A percentile compares a stretch with the other conserved stretches of the same genome.
Conservation (phyloP, 257 asterid species). For the Salvia rosmarinus region DNA sequence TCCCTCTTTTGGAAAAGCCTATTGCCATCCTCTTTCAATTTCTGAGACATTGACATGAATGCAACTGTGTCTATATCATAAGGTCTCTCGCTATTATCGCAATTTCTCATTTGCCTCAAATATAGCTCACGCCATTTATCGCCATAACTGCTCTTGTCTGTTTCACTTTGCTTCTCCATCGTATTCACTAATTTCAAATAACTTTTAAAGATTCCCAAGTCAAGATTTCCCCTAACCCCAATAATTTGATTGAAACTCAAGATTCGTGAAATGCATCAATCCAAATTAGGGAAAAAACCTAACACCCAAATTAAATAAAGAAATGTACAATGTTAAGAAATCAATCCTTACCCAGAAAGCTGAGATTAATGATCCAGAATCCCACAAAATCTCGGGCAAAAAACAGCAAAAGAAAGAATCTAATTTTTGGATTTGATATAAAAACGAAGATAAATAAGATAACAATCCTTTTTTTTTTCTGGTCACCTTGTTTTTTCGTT, state of each 20-base stretch:
- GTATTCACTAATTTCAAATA: conserved; percentile 27
- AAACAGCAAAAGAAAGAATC: not conserved
- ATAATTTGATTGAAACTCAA: conserved; percentile 19
- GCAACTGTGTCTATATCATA: conserved; percentile 65
- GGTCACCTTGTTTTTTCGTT: conserved; percentile 8
- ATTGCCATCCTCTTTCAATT: conserved; percentile 78
- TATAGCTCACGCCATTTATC: conserved; percentile 52
- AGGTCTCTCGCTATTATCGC: conserved; percentile 46
- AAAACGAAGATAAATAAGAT: conserved; percentile 27
- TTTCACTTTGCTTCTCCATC: conserved; percentile 60
- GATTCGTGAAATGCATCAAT: conserved; percentile 19
- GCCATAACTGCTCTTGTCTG: conserved; percentile 38
- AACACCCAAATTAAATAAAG: not conserved
- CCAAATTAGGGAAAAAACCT: conserved; percentile 10
- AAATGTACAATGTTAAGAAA: conserved; percentile 9
- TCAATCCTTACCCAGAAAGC: conserved; percentile 21
- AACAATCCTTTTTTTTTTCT: conserved; percentile 28
- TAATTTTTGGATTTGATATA: not conserved
- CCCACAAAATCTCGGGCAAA: conserved; percentile 13
- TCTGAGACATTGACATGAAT: conserved; percentile 72
- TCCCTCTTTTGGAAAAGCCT: conserved; percentile 75
- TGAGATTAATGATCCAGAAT: conserved; percentile 29
- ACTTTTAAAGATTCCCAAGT: not conserved
- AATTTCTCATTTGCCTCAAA: conserved; percentile 46
- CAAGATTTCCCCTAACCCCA: conserved; percentile 24